phyloP scores from a whole-genome alignment of 192 early-diverging fungal species.

The Coemansia sp. region DNA sequence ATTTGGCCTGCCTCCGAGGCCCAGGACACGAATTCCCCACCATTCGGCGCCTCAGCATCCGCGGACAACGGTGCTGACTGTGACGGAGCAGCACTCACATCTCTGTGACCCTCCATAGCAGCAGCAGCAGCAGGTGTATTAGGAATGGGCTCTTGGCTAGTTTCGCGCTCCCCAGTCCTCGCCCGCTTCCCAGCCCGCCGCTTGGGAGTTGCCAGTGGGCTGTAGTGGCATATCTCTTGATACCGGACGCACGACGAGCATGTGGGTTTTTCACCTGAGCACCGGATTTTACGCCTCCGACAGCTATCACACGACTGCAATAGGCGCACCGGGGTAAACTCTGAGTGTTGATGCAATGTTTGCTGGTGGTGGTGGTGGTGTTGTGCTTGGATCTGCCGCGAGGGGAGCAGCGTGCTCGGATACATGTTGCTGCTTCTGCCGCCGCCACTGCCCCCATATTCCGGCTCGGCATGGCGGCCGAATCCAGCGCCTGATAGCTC shows the following conservation, averaged over 20 bases:
- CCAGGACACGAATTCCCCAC: slow-evolving; percentile 7
- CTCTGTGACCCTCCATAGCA: not conserved
- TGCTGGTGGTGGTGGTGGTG: slow-evolving; percentile 8
- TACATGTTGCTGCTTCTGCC: slow-evolving; percentile 14
- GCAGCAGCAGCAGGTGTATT: not conserved
- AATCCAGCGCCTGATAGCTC: not conserved
- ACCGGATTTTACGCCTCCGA: slow-evolving; percentile 49
- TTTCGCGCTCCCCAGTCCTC: slow-evolving; percentile 3
- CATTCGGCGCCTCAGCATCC: not conserved
- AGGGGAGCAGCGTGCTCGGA: slow-evolving; percentile 27
- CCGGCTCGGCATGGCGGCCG: not conserved
- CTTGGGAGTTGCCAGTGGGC: slow-evolving; percentile 47
- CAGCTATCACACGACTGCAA: slow-evolving; percentile 55
- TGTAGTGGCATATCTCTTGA: slow-evolving; percentile 54
- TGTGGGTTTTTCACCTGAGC: slow-evolving; percentile 51
- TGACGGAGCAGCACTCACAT: not conserved
- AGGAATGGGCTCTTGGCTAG: not conserved
- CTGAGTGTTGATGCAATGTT: slow-evolving; percentile 17
- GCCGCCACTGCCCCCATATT: not conserved
- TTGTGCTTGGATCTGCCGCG: slow-evolving; percentile 26
- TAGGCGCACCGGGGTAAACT: slow-evolving; percentile 25
- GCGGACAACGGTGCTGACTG: slow-evolving; percentile 1
- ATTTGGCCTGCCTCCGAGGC: slow-evolving; percentile 19
- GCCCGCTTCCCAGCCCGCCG: slow-evolving; percentile 34
- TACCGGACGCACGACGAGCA: slow-evolving; percentile 50